Evolutionary conservation across 306 rosid species (phyloP).

Genomic region (Cyclanthera cordifolia): DNA sequence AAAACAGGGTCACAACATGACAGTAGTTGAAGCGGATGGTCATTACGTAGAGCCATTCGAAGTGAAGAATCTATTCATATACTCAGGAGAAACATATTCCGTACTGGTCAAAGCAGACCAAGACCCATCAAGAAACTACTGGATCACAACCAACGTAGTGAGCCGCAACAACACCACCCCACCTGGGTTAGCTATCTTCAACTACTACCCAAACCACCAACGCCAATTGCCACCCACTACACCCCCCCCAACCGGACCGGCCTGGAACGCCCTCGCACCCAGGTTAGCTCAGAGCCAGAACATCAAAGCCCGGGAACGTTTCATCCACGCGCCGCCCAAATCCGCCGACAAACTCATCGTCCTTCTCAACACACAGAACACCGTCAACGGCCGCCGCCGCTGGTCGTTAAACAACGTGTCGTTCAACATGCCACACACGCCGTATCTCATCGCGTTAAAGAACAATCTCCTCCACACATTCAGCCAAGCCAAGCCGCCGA

Average conservation of each 20-base stretch:
- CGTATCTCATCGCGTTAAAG: constrained; percentile 59
- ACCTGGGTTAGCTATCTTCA: constrained; percentile 46
- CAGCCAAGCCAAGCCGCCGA: constrained; percentile 46
- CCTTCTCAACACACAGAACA: constrained; percentile 68
- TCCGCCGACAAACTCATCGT: constrained; percentile 59
- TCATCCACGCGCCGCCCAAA: constrained; percentile 42
- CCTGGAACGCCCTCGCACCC: constrained; percentile 34
- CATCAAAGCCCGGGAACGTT: constrained; percentile 42
- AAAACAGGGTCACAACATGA: constrained; percentile 82
- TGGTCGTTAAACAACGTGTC: constrained; percentile 83
- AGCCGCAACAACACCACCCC: constrained; percentile 51
- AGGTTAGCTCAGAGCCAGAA: constrained; percentile 47
- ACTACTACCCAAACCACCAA: constrained; percentile 86
- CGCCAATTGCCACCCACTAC: constrained; percentile 38
- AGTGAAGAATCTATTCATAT: constrained; percentile 53
- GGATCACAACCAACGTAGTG: constrained; percentile 57
- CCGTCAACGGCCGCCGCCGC: constrained; percentile 9
- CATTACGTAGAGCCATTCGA: constrained; percentile 76
- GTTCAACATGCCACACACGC: constrained; percentile 50
- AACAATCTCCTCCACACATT: constrained; percentile 33
- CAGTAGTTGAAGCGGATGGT: constrained; percentile 89
- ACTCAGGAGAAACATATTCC: constrained; percentile 87
- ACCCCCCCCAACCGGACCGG: constrained; percentile 39
- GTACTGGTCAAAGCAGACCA: constrained; percentile 58
- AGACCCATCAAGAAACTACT: constrained; percentile 68